Base-by-base conservation (phyloP, 2,329 filamentous ascomycete species). In the Botrytis sinoallii region DNA sequence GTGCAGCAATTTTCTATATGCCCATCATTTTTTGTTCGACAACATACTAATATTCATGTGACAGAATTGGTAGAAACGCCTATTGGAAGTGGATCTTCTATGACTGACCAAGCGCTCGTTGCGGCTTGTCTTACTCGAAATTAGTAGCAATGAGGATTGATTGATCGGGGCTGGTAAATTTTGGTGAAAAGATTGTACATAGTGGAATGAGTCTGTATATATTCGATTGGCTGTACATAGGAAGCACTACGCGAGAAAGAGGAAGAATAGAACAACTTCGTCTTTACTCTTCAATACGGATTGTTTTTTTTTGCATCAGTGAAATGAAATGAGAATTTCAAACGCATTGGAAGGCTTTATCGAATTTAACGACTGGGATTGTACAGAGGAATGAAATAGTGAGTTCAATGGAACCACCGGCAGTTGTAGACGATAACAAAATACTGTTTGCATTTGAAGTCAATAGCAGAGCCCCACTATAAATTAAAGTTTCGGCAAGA, bases 51-150 rank as follows among this genome's bases (percentile, higher is more conserved):
- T 74, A 48, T 74, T 44, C 32, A 70, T 20, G 61, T 42, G 12
- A 48, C 48, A 79, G 75, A 66, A 9, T 71, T 80, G 38, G 74
- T 76, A 1, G 77, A 79, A 71, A 78, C 77, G 1, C 79, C 79
- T 9, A 77, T 67, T 18, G 74, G 74, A n/a, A 74, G 72, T 55
- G 66, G 66, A 32, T 73, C 70, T 18, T 76, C 67, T 42, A 74
- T 72, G 75, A 72, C 75, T 40, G 78, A 80, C 68, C 77, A 74
- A 42, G 44, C 77, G 32, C 73, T 80, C 22, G 77, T 79, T 22
- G 75, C 76, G 16, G 74, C 76, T 71, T 79, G 78, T 70, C 73
- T 79, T 70, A 71, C 74, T 32, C 67, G 77, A 6, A 29, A n/a
- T 73, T 75, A 38, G 3, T 32, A 57, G 5, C 42, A 57, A 10